Conservation (phyloP, 2,329 filamentous ascomycete species). For the Cordyceps sp. region DNA sequence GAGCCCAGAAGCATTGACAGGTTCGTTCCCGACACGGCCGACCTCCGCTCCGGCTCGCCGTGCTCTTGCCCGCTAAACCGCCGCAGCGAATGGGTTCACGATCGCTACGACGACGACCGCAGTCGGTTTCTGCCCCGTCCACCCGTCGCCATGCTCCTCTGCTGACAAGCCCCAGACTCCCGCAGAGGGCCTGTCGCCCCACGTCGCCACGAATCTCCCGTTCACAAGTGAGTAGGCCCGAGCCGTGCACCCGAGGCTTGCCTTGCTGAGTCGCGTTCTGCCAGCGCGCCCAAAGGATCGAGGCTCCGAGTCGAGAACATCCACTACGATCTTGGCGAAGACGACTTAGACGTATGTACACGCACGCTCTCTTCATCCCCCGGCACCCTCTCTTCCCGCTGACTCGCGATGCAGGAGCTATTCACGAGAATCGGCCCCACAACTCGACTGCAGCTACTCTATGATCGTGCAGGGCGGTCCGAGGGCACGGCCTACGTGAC, state of each 20-base stretch:
- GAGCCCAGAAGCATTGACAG: constrained; percentile 53
- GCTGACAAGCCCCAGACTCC: constrained; percentile 16
- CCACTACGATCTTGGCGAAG: constrained; percentile 79
- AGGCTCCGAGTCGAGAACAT: constrained; percentile 79
- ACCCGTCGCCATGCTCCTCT: constrained; percentile 4
- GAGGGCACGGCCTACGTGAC: constrained; percentile 74
- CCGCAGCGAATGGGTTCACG: constrained; percentile 79
- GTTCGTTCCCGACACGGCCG: constrained; percentile 25
- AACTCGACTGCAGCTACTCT: constrained; percentile 51
- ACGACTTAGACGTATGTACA: constrained; percentile 54
- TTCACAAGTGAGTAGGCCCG: constrained; percentile 12
- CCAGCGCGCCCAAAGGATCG: constrained; percentile 37
- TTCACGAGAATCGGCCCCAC: constrained; percentile 66
- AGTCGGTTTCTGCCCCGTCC: constrained; percentile 3
- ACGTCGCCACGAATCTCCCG: constrained; percentile 26
- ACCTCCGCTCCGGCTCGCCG: too few relatives aligned
- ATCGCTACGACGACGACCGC: constrained; percentile 69
- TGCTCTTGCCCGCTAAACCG: constrained; percentile 7
- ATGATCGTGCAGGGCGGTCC: constrained; percentile 78
- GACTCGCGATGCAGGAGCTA: constrained; percentile 42
- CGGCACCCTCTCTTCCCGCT: constrained; percentile 7
- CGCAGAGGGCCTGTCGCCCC: constrained; percentile 24
- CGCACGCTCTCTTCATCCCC: background rate
- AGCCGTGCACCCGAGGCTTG: too few relatives aligned
- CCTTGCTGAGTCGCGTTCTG: constrained; percentile 3